A percentile compares a stretch with the other conserved stretches of the same genome.
Evolutionary conservation across 352 stramenopile genomes (phyloP).

Genomic region (Blastocystis sp.): DNA sequence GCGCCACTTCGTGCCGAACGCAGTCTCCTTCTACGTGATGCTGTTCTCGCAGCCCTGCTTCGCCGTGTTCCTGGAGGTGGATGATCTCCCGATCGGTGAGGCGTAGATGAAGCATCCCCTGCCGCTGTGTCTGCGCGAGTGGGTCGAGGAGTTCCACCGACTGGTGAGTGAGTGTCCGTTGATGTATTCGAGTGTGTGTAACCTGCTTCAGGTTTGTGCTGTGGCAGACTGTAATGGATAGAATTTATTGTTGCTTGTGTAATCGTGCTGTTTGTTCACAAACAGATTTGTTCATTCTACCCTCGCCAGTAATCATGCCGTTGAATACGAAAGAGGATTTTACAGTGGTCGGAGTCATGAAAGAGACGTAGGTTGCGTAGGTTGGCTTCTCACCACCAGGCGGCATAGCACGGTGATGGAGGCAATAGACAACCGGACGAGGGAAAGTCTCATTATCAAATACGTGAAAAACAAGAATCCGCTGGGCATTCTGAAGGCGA

Average conservation of each 20-base stretch:
- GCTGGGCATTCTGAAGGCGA: too few relatives aligned
- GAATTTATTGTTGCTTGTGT: background rate
- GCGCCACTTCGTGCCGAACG: slow-evolving; percentile 53
- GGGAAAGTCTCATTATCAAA: too few relatives aligned
- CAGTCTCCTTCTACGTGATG: slow-evolving; percentile 17
- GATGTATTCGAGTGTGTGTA: background rate
- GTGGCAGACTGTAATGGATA: background rate
- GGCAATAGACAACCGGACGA: too few relatives aligned
- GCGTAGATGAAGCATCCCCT: slow-evolving; percentile 6
- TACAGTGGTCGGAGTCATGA: too few relatives aligned
- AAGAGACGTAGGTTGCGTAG: too few relatives aligned
- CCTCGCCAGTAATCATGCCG: too few relatives aligned
- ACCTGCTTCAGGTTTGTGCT: background rate
- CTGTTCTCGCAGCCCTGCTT: slow-evolving; percentile 42
- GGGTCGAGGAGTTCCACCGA: slow-evolving; percentile 21
- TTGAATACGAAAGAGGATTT: too few relatives aligned
- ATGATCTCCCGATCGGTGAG: background rate
- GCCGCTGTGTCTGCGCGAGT: slow-evolving; percentile 15
- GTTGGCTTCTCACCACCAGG: too few relatives aligned
- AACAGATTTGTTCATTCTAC: too few relatives aligned
- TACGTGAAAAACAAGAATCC: too few relatives aligned
- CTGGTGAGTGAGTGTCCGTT: background rate
- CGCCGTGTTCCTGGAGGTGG: slow-evolving; percentile 33
- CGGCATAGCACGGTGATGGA: too few relatives aligned
- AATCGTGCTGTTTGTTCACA: background rate